phyloP scores from a whole-genome alignment of 108 stramenopile genomes.

The Chaetoceros muelleri region DNA sequence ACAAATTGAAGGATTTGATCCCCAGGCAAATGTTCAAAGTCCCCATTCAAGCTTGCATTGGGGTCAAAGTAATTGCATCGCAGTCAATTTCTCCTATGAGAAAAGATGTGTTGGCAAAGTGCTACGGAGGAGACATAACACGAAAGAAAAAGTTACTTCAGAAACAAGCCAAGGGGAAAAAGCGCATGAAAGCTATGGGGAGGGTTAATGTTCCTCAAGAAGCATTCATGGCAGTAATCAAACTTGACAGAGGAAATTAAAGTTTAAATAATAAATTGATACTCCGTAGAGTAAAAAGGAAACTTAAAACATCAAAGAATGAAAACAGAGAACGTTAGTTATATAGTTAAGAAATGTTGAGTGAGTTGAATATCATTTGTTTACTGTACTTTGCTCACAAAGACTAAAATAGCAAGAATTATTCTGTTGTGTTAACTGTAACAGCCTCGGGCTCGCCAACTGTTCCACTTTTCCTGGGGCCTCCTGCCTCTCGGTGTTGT shows the following conservation, averaged over 20 bases:
- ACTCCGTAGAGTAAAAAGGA: not conserved
- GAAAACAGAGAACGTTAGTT: not conserved
- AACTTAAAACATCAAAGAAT: not conserved
- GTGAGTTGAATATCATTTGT: too few species aligned
- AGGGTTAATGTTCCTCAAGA: constrained; percentile 97
- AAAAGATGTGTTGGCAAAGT: constrained; percentile 98
- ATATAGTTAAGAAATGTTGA: too few species aligned
- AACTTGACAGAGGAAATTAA: constrained; percentile 30
- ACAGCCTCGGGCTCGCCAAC: too few species aligned
- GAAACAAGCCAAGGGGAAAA: constrained; percentile 99
- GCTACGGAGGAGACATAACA: constrained; percentile 96
- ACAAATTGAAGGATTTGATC: constrained; percentile 87
- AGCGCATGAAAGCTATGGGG: constrained; percentile 97
- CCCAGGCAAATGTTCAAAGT: constrained; percentile 98
- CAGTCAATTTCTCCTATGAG: constrained; percentile 88
- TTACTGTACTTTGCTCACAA: too few species aligned
- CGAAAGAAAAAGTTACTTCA: constrained; percentile 98
- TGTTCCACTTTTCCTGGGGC: too few species aligned
- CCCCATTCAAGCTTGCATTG: constrained; percentile 93
- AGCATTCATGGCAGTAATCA: constrained; percentile 96
- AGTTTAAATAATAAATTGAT: not conserved
- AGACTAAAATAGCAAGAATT: too few species aligned
- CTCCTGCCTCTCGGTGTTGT: too few species aligned
- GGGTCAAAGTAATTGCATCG: constrained; percentile 84
- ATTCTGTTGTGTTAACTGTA: too few species aligned